Base-by-base conservation (phyloP, 2,329 filamentous ascomycete species). In the Colletotrichum siamense region DNA sequence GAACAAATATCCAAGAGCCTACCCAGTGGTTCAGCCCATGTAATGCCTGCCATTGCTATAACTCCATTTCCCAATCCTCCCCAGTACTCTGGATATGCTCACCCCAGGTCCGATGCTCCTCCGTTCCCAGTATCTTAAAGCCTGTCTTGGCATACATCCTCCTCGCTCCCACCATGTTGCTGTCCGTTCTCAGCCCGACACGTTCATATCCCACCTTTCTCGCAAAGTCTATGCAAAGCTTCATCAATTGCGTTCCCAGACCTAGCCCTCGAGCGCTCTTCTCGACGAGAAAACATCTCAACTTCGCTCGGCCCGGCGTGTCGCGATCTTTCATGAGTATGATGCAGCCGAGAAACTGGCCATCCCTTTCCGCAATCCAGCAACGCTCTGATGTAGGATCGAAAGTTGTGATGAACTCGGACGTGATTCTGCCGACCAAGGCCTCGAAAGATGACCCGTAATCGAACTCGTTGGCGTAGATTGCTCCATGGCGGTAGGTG, bases 311-410 rank as follows among this genome's bases (percentile, higher is more conserved):
- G 12, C 13, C 70, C 34, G 16, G 30, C n/a, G 34, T 77, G 32
- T 32, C 57, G 5, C 30, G 62, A 28, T 81, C 79, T 9, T 76
- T 77, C 52, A 79, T 66, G 1, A 83, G 65, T n/a, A 80, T 77
- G 24, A 83, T 71, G 65, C 78, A 81, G 8, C 82, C 81, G 1
- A 79, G 61, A 44, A 83, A 83, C 6, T 77, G 28, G 5, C 67
- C 78, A 6, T 77, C 75, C 5, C 65, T 72, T 62, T 83, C 81
- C 0, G 80, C 81, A 13, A 82, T 81, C 81, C 81, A 83, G 73
- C 79, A 80, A 3, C 78, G 79, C n/a, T 82, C 81, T n/a, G 15
- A 32, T 10, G 49, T 44, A 4, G 79, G 76, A 28, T 82, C 77
- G 69, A 78, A 79, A 16, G 79, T 79, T 15, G 77, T 71, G 36